phyloP scores from a whole-genome alignment of 1,139 yeast species.

The Geotrichum klebahnii region DNA sequence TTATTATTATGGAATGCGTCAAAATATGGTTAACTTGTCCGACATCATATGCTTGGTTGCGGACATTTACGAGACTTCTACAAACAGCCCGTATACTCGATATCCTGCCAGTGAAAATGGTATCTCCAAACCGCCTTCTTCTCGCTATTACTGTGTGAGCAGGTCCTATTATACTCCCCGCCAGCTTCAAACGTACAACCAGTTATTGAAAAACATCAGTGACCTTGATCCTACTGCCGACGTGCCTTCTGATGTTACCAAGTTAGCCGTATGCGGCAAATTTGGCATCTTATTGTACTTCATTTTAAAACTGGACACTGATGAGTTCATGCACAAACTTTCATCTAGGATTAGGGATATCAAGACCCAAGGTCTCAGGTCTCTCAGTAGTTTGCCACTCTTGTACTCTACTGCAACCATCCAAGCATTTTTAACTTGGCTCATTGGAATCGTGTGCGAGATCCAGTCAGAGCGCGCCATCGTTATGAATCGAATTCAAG shows the following conservation, averaged over 20 bases:
- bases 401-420: conserved; percentile 20
- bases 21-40: conserved; percentile 6
- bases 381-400: conserved; percentile 12
- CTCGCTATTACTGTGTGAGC: conserved; percentile 1
- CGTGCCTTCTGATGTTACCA: conserved; percentile 12
- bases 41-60: conserved; percentile 9
- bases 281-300: conserved; percentile 24
- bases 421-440: conserved; percentile 27
- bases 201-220: neutral
- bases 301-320: conserved; percentile 24
- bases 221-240: neutral
- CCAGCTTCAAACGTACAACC: neutral
- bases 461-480: conserved; percentile 20
- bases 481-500: conserved; percentile 23
- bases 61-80: conserved; percentile 11
- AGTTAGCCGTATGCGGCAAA: conserved; percentile 23
- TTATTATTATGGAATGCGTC: conserved; percentile 5
- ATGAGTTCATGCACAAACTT: conserved; percentile 21
- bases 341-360: conserved; percentile 20
- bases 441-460: conserved; percentile 28
- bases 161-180: neutral
- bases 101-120: conserved; percentile 21
- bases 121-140: conserved; percentile 14
- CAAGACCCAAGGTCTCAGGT: conserved; percentile 20
- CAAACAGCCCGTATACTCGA: conserved; percentile 1